These are phyloP conservation scores for Aspergillus fijiensis DNA, from an alignment of 2,329 filamentous ascomycete species.

Conservation along the genomic window DNA sequence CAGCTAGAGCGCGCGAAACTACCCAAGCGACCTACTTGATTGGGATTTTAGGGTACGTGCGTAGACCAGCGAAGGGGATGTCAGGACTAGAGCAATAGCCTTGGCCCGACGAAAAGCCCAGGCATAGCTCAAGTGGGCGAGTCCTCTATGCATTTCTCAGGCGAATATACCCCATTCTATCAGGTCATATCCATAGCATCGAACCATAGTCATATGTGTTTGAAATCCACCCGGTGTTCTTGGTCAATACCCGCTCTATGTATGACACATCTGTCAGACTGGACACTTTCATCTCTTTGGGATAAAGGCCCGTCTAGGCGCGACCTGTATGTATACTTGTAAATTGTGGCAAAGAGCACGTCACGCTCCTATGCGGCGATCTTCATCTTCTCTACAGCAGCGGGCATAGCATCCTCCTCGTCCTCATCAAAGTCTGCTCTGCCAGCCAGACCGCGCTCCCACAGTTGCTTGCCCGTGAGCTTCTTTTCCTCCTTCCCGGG, in stretches of 20 bases:
- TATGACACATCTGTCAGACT: neutral
- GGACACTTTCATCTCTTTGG: neutral
- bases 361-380: slow-evolving; percentile 54
- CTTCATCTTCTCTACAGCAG: slow-evolving; percentile 68
- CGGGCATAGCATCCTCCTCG: slow-evolving; percentile 61
- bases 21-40: neutral
- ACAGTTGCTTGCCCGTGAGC: slow-evolving; percentile 72
- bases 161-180: no score
- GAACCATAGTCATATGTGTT: no score
- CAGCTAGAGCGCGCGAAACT: neutral
- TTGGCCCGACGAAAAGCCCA: no score
- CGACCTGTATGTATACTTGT: neutral
- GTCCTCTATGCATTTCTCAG: no score
- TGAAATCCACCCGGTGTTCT: no score
- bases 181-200: no score
- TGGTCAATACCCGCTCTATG: no score
- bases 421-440: slow-evolving; percentile 68
- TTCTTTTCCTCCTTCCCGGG: slow-evolving; percentile 64
- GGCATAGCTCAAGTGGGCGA: no score
- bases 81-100: no score
- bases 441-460: slow-evolving; percentile 69
- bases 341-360: slow-evolving; percentile 15
- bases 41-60: no score
- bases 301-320: neutral
- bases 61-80: no score